Evolutionary conservation across 352 stramenopile species (phyloP), one percentile per base, ranked within the genome.

Genomic region (Phytophthora foliorum): DNA sequence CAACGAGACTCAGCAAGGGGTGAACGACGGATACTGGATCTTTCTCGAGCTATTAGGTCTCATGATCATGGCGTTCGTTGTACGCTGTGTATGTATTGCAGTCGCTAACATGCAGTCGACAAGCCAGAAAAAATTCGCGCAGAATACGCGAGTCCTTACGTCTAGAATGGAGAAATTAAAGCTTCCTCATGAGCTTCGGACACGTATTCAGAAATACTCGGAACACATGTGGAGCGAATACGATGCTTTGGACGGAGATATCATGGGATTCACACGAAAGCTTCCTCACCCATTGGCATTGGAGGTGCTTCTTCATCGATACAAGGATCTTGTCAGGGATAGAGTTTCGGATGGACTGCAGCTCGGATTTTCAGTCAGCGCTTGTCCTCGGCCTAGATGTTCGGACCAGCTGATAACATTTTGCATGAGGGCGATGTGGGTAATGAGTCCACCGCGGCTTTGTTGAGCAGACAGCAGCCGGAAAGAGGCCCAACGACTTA

Each of bases 361-460:
- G 41, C 21, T 24, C n/a, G 39, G 17, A 46, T 22, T 46, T n/a
- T 46, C 39, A 21, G 16, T 46, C 39, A 22, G 39, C 17, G 39
- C 39, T 46, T 46, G 39, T 46, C n/a, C n/a, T n/a, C 24, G 9
- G 39, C 39, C 39, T 46, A n/a, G n/a, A n/a, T n/a, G n/a, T 29
- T 29, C 5, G 25, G 25, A 29, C 25, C 25, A n/a, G n/a, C n/a
- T n/a, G n/a, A n/a, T n/a, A n/a, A 29, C 25, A 48, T 48, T 48
- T 25, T 48, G 21, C 41, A 25, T 2, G 17, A 48, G 1, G 19
- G 41, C 16, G 3, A n/a, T 8, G 41, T 48, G 19, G 39, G 16
- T 24, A 24, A 13, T 22, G 39, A 46, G 17, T 46, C 4, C 39
- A 46, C 17, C 39, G 17, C 17, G 39, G 39, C 13, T 46, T 46